Conservation (phyloP, 192 early-diverging fungal genomes). For the Coemansia sp. region DNA sequence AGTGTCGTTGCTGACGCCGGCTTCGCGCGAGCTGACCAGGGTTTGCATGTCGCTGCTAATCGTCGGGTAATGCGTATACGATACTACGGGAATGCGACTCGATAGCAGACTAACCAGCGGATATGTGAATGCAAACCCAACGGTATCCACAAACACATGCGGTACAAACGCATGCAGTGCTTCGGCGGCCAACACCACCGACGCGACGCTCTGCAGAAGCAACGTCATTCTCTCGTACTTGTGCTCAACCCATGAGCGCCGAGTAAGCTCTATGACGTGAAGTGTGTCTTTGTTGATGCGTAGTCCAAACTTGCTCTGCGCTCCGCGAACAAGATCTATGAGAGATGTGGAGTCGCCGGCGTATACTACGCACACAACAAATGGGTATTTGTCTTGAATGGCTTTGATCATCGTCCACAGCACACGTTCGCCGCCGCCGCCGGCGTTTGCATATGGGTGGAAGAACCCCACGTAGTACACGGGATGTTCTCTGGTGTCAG, state of each 20-base stretch:
- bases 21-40: constrained; percentile 62
- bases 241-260: constrained; percentile 67
- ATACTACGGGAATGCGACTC: constrained; percentile 60
- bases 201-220: constrained; percentile 82
- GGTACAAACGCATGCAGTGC: constrained; percentile 68
- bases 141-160: constrained; percentile 86
- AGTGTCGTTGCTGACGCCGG: constrained; percentile 66
- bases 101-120: constrained; percentile 69
- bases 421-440: constrained; percentile 96
- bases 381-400: constrained; percentile 69
- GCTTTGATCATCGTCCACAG: constrained; percentile 87
- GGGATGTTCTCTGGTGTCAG: constrained; percentile 33
- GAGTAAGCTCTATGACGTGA: constrained; percentile 62
- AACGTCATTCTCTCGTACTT: constrained; percentile 81
- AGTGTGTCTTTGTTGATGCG: constrained; percentile 57
- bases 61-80: constrained; percentile 96
- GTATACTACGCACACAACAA: constrained; percentile 76
- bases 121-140: constrained; percentile 95
- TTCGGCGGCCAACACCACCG: constrained; percentile 71
- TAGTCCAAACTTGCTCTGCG: constrained; percentile 67
- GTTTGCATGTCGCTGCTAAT: constrained; percentile 91
- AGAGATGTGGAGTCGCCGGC: constrained; percentile 65
- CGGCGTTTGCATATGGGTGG: constrained; percentile 90
- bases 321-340: constrained; percentile 58
- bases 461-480: constrained; percentile 77